These are phyloP conservation scores for grape (Vitis vinifera) DNA, from an alignment of 164 flowering plant species.

Conservation along the genomic window DNA sequence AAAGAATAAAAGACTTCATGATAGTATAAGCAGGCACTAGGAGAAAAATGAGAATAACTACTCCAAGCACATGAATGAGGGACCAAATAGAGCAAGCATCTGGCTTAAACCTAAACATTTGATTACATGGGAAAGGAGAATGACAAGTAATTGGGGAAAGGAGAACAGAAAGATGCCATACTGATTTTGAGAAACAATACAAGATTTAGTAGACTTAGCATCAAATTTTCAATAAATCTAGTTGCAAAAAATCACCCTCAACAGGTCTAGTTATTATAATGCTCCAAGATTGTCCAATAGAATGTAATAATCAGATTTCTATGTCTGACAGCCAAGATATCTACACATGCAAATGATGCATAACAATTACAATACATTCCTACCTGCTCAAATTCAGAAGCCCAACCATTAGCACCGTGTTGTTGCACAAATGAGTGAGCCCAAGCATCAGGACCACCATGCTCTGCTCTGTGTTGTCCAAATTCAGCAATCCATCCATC, in stretches of 20 bases:
- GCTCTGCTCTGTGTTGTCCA: conserved; percentile 43
- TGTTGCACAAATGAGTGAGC: conserved; percentile 78
- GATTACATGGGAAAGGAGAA: neutral
- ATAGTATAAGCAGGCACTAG: neutral
- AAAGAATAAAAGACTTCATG: neutral
- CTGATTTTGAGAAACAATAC: neutral
- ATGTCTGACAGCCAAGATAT: neutral
- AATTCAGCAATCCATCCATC: conserved; percentile 81
- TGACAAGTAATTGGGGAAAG: neutral
- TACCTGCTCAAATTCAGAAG: conserved; percentile 91
- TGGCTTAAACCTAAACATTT: neutral
- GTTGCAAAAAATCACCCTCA: neutral
- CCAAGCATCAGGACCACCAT: conserved; percentile 66
- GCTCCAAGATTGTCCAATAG: neutral
- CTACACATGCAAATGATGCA: neutral
- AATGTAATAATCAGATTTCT: neutral
- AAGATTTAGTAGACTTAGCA: neutral
- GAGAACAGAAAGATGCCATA: neutral
- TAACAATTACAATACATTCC: conserved; percentile 5
- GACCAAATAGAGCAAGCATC: neutral
- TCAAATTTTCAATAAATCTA: neutral
- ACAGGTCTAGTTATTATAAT: neutral
- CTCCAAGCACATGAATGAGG: neutral
- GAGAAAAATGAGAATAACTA: neutral
- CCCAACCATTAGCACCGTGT: conserved; percentile 90